Conservation (phyloP, 2,329 filamentous ascomycete genomes). For the Fusarium anguioides region DNA sequence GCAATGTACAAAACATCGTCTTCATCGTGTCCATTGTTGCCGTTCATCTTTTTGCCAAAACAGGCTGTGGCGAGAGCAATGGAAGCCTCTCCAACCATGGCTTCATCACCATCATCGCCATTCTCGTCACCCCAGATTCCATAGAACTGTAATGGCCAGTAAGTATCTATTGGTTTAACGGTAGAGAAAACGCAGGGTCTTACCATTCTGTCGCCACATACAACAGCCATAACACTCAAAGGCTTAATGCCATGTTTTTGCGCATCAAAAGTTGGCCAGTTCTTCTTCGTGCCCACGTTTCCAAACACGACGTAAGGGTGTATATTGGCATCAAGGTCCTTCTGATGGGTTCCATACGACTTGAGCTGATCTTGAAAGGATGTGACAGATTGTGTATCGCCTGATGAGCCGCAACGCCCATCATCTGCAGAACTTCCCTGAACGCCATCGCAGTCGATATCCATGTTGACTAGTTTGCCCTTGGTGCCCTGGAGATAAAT, state of each 20-base stretch:
- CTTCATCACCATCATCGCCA: slow-evolving; percentile 59
- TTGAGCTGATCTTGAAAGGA: slow-evolving; percentile 56
- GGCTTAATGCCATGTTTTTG: slow-evolving; percentile 58
- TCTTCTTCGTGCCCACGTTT: slow-evolving; percentile 53
- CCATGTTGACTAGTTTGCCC: slow-evolving; percentile 63
- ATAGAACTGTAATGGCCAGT: slow-evolving; percentile 56
- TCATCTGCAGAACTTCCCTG: slow-evolving; percentile 55
- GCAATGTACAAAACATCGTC: slow-evolving; percentile 72
- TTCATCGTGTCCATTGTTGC: slow-evolving; percentile 65
- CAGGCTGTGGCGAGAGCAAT: slow-evolving; percentile 68
- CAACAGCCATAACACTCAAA: slow-evolving; percentile 65
- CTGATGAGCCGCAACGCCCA: slow-evolving; percentile 58
- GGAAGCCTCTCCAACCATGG: slow-evolving; percentile 66
- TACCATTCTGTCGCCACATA: slow-evolving; percentile 62
- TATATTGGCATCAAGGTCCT: slow-evolving; percentile 62
- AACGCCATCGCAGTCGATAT: slow-evolving; percentile 68
- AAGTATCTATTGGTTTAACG: rapidly evolving
- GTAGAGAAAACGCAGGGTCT: not conserved
- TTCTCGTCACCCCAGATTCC: slow-evolving; percentile 72
- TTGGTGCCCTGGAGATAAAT: slow-evolving; percentile 61
- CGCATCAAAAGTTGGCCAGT: slow-evolving; percentile 55
- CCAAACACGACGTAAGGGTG: slow-evolving; percentile 67
- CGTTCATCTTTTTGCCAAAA: slow-evolving; percentile 64
- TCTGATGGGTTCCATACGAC: slow-evolving; percentile 50
- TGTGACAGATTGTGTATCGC: slow-evolving; percentile 59